phyloP scores from a whole-genome alignment of 306 rosid genomes.

The Coriaria nepalensis region DNA sequence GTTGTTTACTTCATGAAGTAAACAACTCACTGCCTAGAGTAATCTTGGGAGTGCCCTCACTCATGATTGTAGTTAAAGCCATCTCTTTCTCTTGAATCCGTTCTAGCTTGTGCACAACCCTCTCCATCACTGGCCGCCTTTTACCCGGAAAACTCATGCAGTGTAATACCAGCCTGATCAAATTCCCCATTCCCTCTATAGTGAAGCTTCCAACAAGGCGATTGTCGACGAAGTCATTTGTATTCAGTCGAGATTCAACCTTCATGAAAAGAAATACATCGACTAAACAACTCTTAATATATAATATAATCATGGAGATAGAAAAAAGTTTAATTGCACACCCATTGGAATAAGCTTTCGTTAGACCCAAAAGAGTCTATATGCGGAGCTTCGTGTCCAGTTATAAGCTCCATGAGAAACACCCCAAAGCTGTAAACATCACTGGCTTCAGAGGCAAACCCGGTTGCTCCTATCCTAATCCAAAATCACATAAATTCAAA shows the following conservation, averaged over 20 bases:
- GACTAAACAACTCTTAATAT: no score
- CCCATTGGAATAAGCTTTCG: conserved; percentile 32
- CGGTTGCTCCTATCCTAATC: conserved; percentile 18
- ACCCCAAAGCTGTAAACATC: conserved; percentile 42
- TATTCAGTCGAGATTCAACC: conserved; percentile 31
- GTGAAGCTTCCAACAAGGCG: conserved; percentile 29
- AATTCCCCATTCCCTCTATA: conserved; percentile 28
- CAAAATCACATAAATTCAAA: not conserved
- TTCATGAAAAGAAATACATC: conserved; percentile 4
- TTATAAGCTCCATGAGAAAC: conserved; percentile 32
- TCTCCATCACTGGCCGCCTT: conserved; percentile 29
- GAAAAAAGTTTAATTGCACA: conserved; percentile 4
- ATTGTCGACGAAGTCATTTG: conserved; percentile 25
- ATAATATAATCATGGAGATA: no score
- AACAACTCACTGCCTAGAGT: conserved; percentile 27
- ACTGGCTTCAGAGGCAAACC: conserved; percentile 16
- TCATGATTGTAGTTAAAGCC: conserved; percentile 33
- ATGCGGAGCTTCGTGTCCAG: conserved; percentile 30
- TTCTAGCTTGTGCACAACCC: conserved; percentile 24
- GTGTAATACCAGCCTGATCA: conserved; percentile 31
- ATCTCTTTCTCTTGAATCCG: conserved; percentile 34
- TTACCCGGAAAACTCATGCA: conserved; percentile 34
- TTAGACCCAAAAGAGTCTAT: conserved; percentile 26
- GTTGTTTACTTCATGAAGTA: conserved; percentile 12
- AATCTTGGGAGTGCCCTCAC: conserved; percentile 32